Conservation (phyloP, 441 rosid genomes). For the Lepidium campestre region DNA sequence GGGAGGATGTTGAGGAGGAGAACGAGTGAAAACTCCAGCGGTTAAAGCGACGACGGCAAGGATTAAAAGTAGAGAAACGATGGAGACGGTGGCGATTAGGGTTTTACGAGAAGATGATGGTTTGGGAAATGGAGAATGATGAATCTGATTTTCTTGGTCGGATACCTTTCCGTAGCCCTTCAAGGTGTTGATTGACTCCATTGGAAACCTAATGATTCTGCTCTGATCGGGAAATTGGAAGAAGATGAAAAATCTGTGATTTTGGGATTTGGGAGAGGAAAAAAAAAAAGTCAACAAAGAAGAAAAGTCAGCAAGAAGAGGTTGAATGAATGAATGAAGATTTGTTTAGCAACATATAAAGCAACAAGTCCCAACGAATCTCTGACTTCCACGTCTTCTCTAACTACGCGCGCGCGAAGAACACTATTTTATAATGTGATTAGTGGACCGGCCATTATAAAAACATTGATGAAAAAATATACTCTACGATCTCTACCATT, state of each 20-base stretch:
- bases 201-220: not conserved
- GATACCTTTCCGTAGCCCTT: slow-evolving; percentile 66
- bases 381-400: slow-evolving; percentile 5
- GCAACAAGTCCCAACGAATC: not conserved
- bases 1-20: slow-evolving; percentile 23
- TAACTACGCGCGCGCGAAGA: not conserved
- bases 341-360: not conserved
- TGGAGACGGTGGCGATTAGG: slow-evolving; percentile 31
- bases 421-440: too few species aligned
- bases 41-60: slow-evolving; percentile 30
- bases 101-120: slow-evolving; percentile 21
- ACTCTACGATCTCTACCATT: too few species aligned
- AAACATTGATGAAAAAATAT: too few species aligned
- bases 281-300: too few species aligned
- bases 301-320: not conserved
- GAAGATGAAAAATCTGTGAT: not conserved
- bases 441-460: too few species aligned
- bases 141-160: slow-evolving; percentile 35
- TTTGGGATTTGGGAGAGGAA: not conserved
- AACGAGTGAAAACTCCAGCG: slow-evolving; percentile 18
- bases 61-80: slow-evolving; percentile 36
- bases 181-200: slow-evolving; percentile 53
- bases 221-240: not conserved
- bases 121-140: slow-evolving; percentile 13
- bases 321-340: not conserved